Conservation (phyloP, 2,329 filamentous ascomycete genomes). For the Aphanocladium album region DNA sequence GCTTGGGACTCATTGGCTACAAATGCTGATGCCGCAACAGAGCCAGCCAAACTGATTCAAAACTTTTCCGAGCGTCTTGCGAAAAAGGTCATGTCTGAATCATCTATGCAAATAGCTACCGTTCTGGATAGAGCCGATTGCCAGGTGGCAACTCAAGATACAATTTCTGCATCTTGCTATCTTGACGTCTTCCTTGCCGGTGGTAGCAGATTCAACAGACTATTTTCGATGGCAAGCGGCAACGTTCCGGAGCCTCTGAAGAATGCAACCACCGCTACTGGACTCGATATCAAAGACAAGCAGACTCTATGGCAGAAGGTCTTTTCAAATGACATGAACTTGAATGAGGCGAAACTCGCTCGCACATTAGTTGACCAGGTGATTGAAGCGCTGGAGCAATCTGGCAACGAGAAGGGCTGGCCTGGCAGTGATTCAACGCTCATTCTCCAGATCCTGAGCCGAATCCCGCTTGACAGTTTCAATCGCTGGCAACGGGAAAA, state of each 20-base stretch:
- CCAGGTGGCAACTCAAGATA: not conserved
- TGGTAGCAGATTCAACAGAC: conserved; percentile 26
- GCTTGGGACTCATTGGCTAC: conserved; percentile 35
- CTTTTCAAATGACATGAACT: conserved; percentile 33
- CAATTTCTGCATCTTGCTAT: conserved; percentile 19
- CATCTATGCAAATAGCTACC: conserved; percentile 20
- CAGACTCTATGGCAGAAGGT: conserved; percentile 25
- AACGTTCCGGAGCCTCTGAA: conserved; percentile 22
- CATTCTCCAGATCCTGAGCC: conserved; percentile 29
- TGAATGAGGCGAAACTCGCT: conserved; percentile 30
- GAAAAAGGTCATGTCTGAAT: conserved; percentile 23
- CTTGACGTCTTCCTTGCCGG: conserved; percentile 30
- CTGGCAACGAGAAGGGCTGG: conserved; percentile 27
- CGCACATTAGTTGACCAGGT: conserved; percentile 28
- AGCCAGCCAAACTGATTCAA: conserved; percentile 28
- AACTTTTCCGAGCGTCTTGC: conserved; percentile 30
- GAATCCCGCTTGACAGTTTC: conserved; percentile 34
- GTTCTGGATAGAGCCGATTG: not conserved
- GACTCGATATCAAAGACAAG: not conserved
- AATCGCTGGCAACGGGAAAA: conserved; percentile 39
- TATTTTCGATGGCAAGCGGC: conserved; percentile 23
- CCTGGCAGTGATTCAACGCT: conserved; percentile 24
- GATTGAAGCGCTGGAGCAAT: conserved; percentile 24
- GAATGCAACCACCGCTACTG: conserved; percentile 13
- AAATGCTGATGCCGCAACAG: conserved; percentile 26